phyloP scores from a whole-genome alignment of 2,329 filamentous ascomycete species.

The Metarhizium brunneum region DNA sequence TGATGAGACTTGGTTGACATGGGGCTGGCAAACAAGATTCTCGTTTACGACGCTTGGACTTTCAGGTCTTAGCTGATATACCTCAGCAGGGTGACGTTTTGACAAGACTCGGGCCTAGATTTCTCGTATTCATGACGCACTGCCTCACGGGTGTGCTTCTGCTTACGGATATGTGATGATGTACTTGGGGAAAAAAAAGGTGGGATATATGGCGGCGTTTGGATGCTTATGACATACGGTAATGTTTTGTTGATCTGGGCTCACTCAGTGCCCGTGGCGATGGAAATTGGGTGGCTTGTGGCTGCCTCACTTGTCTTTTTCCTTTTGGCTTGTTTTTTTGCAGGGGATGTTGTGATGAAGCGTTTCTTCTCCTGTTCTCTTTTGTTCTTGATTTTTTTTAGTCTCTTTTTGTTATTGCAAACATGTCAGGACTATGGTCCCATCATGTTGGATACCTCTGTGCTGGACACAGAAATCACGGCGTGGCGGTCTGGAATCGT shows the following conservation, averaged over 20 bases:
- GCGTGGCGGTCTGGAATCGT: conserved; percentile 4
- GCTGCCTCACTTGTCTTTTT: not conserved
- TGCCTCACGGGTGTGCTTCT: not conserved
- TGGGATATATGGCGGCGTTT: conserved; percentile 1
- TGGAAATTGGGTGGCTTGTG: not conserved
- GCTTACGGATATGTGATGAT: not conserved
- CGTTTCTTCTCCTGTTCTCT: not conserved
- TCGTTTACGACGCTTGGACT: not conserved
- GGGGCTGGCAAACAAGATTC: not conserved
- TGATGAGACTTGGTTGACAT: not conserved
- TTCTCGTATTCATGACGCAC: not conserved
- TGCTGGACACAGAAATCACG: not conserved
- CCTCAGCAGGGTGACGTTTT: not conserved
- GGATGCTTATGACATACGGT: not conserved
- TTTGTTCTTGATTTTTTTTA: not conserved
- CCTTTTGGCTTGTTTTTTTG: not conserved
- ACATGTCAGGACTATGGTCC: not conserved
- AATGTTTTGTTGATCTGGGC: not conserved
- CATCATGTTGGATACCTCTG: not conserved
- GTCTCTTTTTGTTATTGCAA: not conserved
- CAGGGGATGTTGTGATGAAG: no score
- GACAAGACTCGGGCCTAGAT: conserved; percentile 1
- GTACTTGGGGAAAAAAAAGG: not conserved
- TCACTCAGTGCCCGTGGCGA: not conserved
- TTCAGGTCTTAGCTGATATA: not conserved